Percentiles rank a stretch among this genome's conserved stretches.
phyloP scores from a whole-genome alignment of 2,329 filamentous ascomycete species.

The Fusarium sacchari region DNA sequence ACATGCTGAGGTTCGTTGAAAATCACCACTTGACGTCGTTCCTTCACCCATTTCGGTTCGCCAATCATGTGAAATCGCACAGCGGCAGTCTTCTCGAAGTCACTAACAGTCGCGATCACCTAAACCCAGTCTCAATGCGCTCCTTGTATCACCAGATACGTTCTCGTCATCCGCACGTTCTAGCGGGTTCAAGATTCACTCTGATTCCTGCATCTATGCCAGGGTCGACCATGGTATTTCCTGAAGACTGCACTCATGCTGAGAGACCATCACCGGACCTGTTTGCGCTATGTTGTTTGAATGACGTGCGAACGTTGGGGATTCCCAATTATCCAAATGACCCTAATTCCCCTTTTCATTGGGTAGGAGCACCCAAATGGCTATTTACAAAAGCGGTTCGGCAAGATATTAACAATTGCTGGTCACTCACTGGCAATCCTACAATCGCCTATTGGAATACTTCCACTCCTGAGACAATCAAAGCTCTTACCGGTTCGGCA shows the following conservation, averaged over 20 bases:
- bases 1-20: conserved; percentile 5
- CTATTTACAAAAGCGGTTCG: neutral
- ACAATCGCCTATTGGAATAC: neutral
- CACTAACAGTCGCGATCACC: accelerated
- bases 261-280: neutral
- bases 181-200: accelerated
- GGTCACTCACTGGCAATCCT: neutral
- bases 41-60: neutral
- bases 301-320: neutral
- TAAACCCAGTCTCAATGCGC: neutral
- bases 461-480: accelerated
- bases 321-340: neutral
- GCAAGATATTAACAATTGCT: no score
- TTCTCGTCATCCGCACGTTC: neutral
- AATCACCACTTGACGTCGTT: neutral
- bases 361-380: neutral
- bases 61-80: no score
- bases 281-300: neutral
- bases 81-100: no score
- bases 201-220: conserved; percentile 3
- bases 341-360: accelerated
- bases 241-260: accelerated
- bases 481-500: neutral
- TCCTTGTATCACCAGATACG: neutral
- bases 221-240: neutral